phyloP scores from a whole-genome alignment of 345 rosid species.

The Streptanthus diversifolius region DNA sequence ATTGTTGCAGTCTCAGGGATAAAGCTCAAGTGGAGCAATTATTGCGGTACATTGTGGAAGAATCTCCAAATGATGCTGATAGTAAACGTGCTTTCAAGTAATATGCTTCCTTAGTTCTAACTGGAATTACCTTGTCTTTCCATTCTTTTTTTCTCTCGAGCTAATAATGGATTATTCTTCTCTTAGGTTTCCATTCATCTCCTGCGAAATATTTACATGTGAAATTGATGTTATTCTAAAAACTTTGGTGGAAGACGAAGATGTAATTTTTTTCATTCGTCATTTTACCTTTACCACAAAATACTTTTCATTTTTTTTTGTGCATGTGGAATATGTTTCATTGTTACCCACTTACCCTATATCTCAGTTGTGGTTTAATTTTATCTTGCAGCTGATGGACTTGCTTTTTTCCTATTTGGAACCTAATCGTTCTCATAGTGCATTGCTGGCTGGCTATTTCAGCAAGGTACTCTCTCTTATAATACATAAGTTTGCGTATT shows the following conservation, averaged over 20 bases:
- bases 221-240: conserved; percentile 96
- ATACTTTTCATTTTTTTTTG: neutral
- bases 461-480: conserved; percentile 64
- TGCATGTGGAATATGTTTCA: neutral
- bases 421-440: conserved; percentile 80
- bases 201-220: conserved; percentile 95
- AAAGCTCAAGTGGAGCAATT: conserved; percentile 92
- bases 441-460: conserved; percentile 93
- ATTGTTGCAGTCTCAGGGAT: conserved; percentile 69
- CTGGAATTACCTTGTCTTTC: neutral
- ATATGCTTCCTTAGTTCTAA: conserved; percentile 21
- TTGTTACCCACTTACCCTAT: neutral
- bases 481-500: neutral
- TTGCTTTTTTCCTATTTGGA: conserved; percentile 90
- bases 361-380: conserved; percentile 18
- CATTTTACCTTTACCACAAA: neutral
- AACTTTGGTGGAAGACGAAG: conserved; percentile 91
- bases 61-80: conserved; percentile 80
- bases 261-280: conserved; percentile 44
- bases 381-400: conserved; percentile 74
- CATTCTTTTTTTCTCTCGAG: neutral
- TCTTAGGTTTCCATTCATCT: conserved; percentile 85
- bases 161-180: conserved; percentile 17
- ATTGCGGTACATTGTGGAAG: conserved; percentile 74
- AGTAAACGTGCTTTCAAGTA: conserved; percentile 86